A percentile compares a stretch with the other conserved stretches of the same genome.
These are phyloP conservation scores for Ceratobasidium sp. DNA, from an alignment of 1,284 basidiomycete species.

Conservation along the genomic window DNA sequence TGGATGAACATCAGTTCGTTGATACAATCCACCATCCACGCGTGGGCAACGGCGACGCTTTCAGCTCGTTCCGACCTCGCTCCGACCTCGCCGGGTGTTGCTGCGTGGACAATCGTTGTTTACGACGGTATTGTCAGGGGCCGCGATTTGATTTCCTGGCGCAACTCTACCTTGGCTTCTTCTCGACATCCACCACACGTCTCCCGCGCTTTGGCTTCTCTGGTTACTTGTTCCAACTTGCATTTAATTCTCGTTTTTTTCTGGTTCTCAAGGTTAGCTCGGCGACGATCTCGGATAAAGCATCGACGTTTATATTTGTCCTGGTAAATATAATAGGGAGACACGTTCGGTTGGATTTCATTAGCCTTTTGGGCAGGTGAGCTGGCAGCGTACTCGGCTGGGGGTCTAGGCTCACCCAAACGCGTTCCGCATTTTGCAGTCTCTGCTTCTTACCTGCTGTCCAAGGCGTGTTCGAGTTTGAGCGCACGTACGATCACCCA, in stretches of 20 bases:
- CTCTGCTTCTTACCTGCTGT: too few species aligned
- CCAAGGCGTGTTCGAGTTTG: too few species aligned
- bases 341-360: not conserved
- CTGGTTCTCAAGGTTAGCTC: conserved; percentile 3
- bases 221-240: not conserved
- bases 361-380: conserved; percentile 16
- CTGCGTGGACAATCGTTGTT: conserved; percentile 10
- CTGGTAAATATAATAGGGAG: not conserved
- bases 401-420: not conserved
- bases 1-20: conserved; percentile 18
- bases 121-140: not conserved
- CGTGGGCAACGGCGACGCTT: not conserved
- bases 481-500: too few species aligned
- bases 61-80: not conserved
- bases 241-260: not conserved
- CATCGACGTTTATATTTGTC: conserved; percentile 3
- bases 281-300: too few species aligned
- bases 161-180: conserved; percentile 10
- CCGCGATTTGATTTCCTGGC: conserved; percentile 31
- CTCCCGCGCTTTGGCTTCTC: not conserved
- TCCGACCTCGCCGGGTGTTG: too few species aligned
- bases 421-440: conserved; percentile 11
- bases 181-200: conserved; percentile 20
- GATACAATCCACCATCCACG: not conserved
- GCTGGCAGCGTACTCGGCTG: conserved; percentile 23